A percentile compares a stretch with the other conserved stretches of the same genome.
Evolutionary conservation across 208 protist species (phyloP).

Genomic region (Leishmania turanica): DNA sequence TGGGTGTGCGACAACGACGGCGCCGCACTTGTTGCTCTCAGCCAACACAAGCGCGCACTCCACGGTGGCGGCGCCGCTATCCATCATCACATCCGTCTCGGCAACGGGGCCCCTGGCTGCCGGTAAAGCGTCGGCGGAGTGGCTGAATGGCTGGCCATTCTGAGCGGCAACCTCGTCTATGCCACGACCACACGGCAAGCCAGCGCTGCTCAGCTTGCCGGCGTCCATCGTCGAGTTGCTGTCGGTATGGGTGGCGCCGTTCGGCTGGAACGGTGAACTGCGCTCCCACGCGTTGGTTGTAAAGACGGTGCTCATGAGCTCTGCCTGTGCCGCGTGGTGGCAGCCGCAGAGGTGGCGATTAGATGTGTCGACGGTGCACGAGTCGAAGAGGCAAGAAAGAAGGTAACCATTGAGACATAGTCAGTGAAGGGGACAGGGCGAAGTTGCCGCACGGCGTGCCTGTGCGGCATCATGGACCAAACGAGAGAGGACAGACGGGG

Average conservation of each 20-base stretch:
- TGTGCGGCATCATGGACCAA: not conserved
- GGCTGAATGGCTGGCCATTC: not conserved
- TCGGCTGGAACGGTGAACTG: slow-evolving; percentile 9
- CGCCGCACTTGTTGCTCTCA: not conserved
- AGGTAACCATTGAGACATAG: not conserved
- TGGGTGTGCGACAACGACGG: not conserved
- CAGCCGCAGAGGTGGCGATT: not conserved
- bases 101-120: not conserved
- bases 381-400: not conserved
- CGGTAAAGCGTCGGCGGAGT: not conserved
- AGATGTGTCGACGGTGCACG: not conserved
- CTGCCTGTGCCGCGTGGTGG: not conserved
- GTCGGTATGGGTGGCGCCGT: not conserved
- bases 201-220: not conserved
- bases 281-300: slow-evolving; percentile 18
- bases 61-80: not conserved
- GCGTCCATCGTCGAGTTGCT: not conserved
- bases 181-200: not conserved
- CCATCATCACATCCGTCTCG: not conserved
- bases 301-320: slow-evolving; percentile 13
- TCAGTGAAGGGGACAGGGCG: not conserved
- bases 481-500: not conserved
- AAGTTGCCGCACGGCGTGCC: not conserved
- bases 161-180: not conserved
- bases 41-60: not conserved